These are phyloP conservation scores for Mortierella sp. DNA, from an alignment of 371 early-diverging fungal genomes.

Conservation along the genomic window DNA sequence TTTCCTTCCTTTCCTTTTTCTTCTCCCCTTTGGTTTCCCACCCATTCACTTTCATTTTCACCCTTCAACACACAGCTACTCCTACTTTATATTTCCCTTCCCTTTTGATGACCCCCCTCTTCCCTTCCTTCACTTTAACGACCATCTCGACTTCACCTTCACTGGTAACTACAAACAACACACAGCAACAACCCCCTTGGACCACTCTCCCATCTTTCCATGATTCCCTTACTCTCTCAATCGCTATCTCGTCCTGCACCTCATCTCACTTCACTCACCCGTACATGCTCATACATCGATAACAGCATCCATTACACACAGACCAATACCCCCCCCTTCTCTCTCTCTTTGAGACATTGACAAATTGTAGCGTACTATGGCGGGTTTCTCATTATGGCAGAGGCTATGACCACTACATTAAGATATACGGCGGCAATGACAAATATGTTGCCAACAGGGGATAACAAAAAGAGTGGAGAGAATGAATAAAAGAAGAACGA, in stretches of 20 bases:
- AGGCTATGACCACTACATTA: no score
- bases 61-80: neutral
- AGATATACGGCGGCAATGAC: no score
- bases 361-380: no score
- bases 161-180: constrained; percentile 1
- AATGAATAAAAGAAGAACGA: no score
- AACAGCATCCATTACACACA: neutral
- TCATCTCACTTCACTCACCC: neutral
- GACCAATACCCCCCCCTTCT: neutral
- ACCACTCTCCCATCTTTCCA: neutral
- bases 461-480: no score
- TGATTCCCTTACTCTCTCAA: neutral
- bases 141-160: neutral
- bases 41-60: neutral
- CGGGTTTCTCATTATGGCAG: no score
- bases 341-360: no score
- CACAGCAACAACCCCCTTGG: neutral
- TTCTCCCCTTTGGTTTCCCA: neutral
- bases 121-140: neutral
- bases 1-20: neutral
- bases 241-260: neutral
- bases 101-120: constrained; percentile 3
- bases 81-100: neutral
- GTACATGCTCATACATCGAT: neutral
- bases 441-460: no score